phyloP scores from a whole-genome alignment of 768 basidiomycete species.

The Tricholoma terreum region DNA sequence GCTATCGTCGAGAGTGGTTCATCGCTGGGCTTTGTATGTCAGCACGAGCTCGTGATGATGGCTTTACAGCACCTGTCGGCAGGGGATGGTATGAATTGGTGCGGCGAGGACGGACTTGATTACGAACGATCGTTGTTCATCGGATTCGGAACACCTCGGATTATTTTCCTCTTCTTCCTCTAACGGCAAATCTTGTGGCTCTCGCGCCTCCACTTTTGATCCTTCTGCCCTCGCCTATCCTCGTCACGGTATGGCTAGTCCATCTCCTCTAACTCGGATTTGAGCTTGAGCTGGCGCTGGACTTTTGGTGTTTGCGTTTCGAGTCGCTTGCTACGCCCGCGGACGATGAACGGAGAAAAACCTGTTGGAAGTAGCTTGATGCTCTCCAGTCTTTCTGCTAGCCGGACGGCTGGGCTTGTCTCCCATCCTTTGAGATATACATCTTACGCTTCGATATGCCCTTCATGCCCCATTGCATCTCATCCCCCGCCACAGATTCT shows the following conservation, averaged over 20 bases:
- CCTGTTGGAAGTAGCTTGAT: slow-evolving; percentile 26
- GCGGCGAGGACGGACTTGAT: slow-evolving; percentile 24
- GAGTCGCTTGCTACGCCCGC: slow-evolving; percentile 10
- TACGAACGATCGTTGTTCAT: slow-evolving; percentile 21
- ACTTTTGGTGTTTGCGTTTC: slow-evolving; percentile 4
- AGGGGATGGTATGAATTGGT: slow-evolving; percentile 26
- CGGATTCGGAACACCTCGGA: slow-evolving; percentile 17
- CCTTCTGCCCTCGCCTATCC: slow-evolving; percentile 19
- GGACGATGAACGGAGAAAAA: slow-evolving; percentile 11
- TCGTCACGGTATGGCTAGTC: slow-evolving; percentile 34
- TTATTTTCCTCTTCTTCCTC: slow-evolving; percentile 12
- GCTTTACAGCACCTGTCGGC: slow-evolving; percentile 18
- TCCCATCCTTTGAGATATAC: slow-evolving; percentile 12
- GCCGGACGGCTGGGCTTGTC: slow-evolving; percentile 15
- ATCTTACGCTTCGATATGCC: slow-evolving; percentile 24
- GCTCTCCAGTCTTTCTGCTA: slow-evolving; percentile 25
- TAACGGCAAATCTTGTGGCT: slow-evolving; percentile 12
- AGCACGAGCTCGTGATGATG: slow-evolving; percentile 20
- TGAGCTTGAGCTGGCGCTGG: slow-evolving; percentile 14
- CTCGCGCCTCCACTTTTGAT: slow-evolving; percentile 18
- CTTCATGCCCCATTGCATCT: slow-evolving; percentile 20
- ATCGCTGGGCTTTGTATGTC: slow-evolving; percentile 35
- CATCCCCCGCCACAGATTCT: slow-evolving; percentile 15
- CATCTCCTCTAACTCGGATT: slow-evolving; percentile 22
- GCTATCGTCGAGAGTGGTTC: slow-evolving; percentile 18